These are phyloP conservation scores for Diaporthe batatas DNA, from an alignment of 2,329 filamentous ascomycete genomes.

Conservation along the genomic window DNA sequence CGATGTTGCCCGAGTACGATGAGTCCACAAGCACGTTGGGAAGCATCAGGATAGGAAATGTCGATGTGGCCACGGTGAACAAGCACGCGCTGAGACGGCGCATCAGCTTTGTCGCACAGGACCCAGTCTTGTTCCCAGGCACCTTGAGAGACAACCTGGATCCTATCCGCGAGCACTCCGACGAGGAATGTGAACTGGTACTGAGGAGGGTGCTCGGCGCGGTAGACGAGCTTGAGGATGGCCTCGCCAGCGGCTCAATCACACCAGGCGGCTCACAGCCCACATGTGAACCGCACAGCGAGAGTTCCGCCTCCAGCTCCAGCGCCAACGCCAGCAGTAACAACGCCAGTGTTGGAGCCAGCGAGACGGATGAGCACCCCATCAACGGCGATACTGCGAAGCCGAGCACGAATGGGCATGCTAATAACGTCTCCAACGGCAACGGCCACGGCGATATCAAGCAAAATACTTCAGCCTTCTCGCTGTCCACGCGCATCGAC, in stretches of 20 bases:
- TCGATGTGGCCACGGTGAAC: conserved; percentile 66
- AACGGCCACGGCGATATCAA: conserved; percentile 57
- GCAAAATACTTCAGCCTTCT: conserved; percentile 50
- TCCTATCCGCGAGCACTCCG: conserved; percentile 70
- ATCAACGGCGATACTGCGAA: conserved; percentile 33
- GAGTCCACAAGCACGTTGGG: conserved; percentile 53
- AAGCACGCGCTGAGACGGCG: conserved; percentile 68
- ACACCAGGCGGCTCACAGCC: conserved; percentile 29
- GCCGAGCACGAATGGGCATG: conserved; percentile 38
- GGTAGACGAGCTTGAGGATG: conserved; percentile 37
- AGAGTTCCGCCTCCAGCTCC: conserved; percentile 33
- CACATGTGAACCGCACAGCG: conserved; percentile 27
- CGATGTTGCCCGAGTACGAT: conserved; percentile 61
- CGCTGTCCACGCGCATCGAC: conserved; percentile 65
- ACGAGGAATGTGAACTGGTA: conserved; percentile 62
- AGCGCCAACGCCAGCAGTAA: conserved; percentile 33
- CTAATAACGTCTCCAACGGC: not conserved
- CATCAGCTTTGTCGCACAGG: conserved; percentile 74
- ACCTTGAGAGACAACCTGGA: conserved; percentile 76
- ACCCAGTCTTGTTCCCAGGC: conserved; percentile 72
- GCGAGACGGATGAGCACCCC: conserved; percentile 1
- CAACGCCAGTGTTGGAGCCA: conserved; percentile 15
- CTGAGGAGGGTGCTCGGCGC: conserved; percentile 71
- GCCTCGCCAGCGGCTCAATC: conserved; percentile 27
- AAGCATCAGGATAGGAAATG: conserved; percentile 65